Percentiles rank a stretch among this genome's conserved stretches.
Conservation (phyloP, 345 rosid genomes). For the Cardiospermum halicacabum region DNA sequence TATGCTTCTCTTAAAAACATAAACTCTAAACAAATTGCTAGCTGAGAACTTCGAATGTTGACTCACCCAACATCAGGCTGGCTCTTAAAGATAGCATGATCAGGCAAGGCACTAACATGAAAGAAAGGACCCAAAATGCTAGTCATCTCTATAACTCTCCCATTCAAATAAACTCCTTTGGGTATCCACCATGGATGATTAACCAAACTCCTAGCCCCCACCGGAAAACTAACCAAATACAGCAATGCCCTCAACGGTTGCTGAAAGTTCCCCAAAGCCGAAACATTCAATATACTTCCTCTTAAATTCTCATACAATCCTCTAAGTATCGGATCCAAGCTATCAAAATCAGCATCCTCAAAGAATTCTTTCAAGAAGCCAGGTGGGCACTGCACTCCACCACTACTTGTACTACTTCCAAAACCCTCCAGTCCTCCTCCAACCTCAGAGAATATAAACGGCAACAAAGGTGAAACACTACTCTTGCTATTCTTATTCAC, state of each 20-base stretch:
- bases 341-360: constrained; percentile 72
- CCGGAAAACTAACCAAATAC: constrained; percentile 66
- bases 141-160: constrained; percentile 91
- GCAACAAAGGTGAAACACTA: constrained; percentile 53
- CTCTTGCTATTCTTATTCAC: constrained; percentile 20
- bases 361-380: constrained; percentile 87
- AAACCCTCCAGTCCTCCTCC: constrained; percentile 54
- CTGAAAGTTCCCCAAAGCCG: constrained; percentile 83
- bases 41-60: no score
- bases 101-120: constrained; percentile 92
- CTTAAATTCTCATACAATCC: constrained; percentile 90
- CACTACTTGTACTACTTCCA: constrained; percentile 32
- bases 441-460: constrained; percentile 63
- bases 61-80: constrained; percentile 98
- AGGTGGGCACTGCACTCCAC: constrained; percentile 53
- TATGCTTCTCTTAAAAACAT: not conserved
- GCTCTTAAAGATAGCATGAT: constrained; percentile 74
- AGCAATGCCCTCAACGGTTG: constrained; percentile 78
- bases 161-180: constrained; percentile 73
- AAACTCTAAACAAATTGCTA: not conserved
- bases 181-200: constrained; percentile 96
- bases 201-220: constrained; percentile 77
- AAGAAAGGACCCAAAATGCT: constrained; percentile 96
- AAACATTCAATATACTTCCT: constrained; percentile 66
- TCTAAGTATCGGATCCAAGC: constrained; percentile 68